Evolutionary conservation across 1,284 basidiomycete genomes (phyloP), one percentile per base, ranked within the genome.

Genomic region (Leucoagaricus sp.): DNA sequence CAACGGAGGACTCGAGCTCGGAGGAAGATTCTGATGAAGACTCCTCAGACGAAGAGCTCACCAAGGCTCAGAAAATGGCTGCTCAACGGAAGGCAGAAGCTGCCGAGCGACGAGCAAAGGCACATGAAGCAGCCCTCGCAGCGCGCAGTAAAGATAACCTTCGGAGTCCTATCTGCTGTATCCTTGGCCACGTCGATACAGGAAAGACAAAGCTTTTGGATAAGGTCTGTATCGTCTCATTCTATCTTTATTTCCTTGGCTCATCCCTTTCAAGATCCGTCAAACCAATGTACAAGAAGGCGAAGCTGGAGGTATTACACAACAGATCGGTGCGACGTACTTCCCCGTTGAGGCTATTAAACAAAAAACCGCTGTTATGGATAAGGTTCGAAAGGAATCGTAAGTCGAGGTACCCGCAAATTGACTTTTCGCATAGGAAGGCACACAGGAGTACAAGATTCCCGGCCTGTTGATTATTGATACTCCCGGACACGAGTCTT

Each of bases 321-420:
- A 99, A 75, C 97, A 99, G 72, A 99, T 99, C 65, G 97, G 97
- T 81, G 97, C 97, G n/a, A 99, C 97, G 0, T 99, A 97, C 81
- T 99, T 99, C 87, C 97, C 97, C 47, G 89, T 91, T 49, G 92
- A 96, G n/a, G 94, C 95, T 6, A 97, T 99, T 71, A 86, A 90
- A 74, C 84, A 85, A 55, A 99, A 99, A 82, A 98, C 96, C 1
- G 79, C 80, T 17, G 94, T 97, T 17, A 78, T 99, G 74, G 96
- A 98, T 75, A 90, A 85, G 75, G 91, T 87, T 61, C 52, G 72
- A 53, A 55, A 58, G 21, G 53, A 10, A 45, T 47, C 12, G 55
- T 25, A 36, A 2, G 28, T 45, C 33, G 8, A 26, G 33, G n/a
- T 25, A 47, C 21, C 49, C 49, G 50, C n/a, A 28, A 25, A 36